A percentile compares a stretch with the other conserved stretches of the same genome.
These are phyloP conservation scores for Hordeum pubiflorum DNA, from an alignment of 202 grass and related monocot species.

Conservation along the genomic window DNA sequence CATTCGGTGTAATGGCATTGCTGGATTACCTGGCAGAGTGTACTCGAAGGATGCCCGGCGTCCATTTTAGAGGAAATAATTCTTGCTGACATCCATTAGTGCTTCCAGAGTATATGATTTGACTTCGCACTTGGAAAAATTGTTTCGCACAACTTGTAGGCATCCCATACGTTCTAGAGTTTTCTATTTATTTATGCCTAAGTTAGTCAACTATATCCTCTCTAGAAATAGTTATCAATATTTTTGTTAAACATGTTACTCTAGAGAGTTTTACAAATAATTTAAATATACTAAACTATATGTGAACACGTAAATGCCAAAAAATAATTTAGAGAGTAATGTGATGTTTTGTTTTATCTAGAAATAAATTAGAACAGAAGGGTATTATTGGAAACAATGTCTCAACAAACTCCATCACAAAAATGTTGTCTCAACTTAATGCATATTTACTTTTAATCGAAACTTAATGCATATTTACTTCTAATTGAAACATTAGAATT, in stretches of 20 bases:
- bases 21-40: conserved; percentile 62
- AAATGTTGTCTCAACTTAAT: no score
- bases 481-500: no score
- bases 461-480: no score
- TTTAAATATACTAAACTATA: not conserved
- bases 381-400: not conserved
- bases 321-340: not conserved
- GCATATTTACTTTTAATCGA: no score
- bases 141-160: conserved; percentile 40
- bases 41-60: conserved; percentile 73
- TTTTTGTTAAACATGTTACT: not conserved
- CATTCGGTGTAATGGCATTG: not conserved
- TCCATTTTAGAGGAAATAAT: conserved; percentile 68
- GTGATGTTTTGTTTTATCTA: not conserved
- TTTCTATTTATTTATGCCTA: not conserved
- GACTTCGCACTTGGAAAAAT: conserved; percentile 73
- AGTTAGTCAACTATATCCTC: not conserved
- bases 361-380: not conserved
- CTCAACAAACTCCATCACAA: not conserved
- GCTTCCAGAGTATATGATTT: conserved; percentile 63
- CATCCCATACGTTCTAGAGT: not conserved
- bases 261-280: not conserved
- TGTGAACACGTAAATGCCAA: not conserved
- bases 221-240: not conserved
- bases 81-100: conserved; percentile 72